These are phyloP conservation scores for Paxillus involutus DNA, from an alignment of 768 basidiomycete species.

Conservation along the genomic window DNA sequence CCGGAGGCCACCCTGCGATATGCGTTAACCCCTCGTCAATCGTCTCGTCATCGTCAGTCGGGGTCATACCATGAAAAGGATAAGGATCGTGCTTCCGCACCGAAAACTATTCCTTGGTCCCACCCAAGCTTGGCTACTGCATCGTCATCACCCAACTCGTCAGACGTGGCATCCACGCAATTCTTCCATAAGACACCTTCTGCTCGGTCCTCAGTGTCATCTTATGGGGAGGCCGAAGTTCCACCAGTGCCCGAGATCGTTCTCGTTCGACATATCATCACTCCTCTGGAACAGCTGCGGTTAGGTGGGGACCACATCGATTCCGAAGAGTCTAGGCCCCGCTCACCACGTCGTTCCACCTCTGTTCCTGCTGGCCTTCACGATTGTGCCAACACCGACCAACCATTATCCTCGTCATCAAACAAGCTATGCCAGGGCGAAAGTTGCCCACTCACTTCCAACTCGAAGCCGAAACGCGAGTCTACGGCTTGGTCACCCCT, in stretches of 20 bases:
- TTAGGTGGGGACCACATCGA: slow-evolving; percentile 30
- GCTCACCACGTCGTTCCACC: slow-evolving; percentile 16
- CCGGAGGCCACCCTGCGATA: not conserved
- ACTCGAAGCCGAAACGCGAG: slow-evolving; percentile 30
- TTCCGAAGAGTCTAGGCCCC: not conserved
- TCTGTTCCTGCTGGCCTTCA: slow-evolving; percentile 18
- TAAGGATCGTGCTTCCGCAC: not conserved
- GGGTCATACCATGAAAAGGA: slow-evolving; percentile 8
- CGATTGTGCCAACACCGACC: slow-evolving; percentile 9
- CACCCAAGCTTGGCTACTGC: slow-evolving; percentile 51
- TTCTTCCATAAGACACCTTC: slow-evolving; percentile 52
- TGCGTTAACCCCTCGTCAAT: slow-evolving; percentile 7
- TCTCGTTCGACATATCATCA: slow-evolving; percentile 48
- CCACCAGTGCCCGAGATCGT: slow-evolving; percentile 38
- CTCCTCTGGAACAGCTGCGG: slow-evolving; percentile 54
- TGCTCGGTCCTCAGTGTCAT: slow-evolving; percentile 56
- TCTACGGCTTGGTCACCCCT: slow-evolving; percentile 6
- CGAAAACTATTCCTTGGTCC: slow-evolving; percentile 16
- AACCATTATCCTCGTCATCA: slow-evolving; percentile 10
- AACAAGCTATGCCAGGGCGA: slow-evolving; percentile 11
- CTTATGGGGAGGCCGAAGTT: slow-evolving; percentile 42
- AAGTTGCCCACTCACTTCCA: slow-evolving; percentile 27
- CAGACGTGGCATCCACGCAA: slow-evolving; percentile 52
- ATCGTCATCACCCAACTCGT: slow-evolving; percentile 62
- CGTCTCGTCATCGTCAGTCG: not conserved